Conservation (phyloP, 2,329 filamentous ascomycete genomes). For the Allantophomopsis cytisporea region DNA sequence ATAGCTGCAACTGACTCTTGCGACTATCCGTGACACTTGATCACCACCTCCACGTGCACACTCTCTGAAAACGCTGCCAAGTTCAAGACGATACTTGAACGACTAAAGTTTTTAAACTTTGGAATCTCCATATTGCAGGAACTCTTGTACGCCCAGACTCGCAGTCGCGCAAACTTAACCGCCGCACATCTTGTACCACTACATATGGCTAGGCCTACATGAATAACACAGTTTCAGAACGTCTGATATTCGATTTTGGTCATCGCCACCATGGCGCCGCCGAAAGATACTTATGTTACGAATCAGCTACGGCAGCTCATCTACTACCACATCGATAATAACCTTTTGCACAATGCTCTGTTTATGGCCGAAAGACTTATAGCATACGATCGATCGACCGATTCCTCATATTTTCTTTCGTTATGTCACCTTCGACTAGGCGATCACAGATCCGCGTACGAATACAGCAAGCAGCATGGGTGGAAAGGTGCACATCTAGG, state of each 20-base stretch:
- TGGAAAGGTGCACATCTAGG: constrained; percentile 65
- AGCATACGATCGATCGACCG: constrained; percentile 71
- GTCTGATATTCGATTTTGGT: neutral
- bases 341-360: constrained; percentile 76
- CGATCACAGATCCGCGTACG: constrained; percentile 74
- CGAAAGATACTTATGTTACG: constrained; percentile 12
- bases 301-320: constrained; percentile 39
- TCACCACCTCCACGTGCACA: too few relatives aligned
- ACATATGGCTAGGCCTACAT: constrained; percentile 15
- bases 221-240: constrained; percentile 6
- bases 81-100: too few relatives aligned
- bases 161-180: too few relatives aligned
- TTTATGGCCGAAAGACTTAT: constrained; percentile 83
- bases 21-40: too few relatives aligned
- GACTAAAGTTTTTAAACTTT: too few relatives aligned
- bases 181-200: constrained; percentile 1
- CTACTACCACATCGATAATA: constrained; percentile 73
- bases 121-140: too few relatives aligned
- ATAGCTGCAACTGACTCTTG: too few relatives aligned
- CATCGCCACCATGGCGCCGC: constrained; percentile 13
- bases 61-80: too few relatives aligned
- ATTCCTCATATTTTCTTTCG: constrained; percentile 71
- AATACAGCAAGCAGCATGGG: constrained; percentile 60
- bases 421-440: constrained; percentile 75
- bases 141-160: too few relatives aligned